Base-by-base conservation (phyloP, 441 rosid genomes). In the Populus hybrid region DNA sequence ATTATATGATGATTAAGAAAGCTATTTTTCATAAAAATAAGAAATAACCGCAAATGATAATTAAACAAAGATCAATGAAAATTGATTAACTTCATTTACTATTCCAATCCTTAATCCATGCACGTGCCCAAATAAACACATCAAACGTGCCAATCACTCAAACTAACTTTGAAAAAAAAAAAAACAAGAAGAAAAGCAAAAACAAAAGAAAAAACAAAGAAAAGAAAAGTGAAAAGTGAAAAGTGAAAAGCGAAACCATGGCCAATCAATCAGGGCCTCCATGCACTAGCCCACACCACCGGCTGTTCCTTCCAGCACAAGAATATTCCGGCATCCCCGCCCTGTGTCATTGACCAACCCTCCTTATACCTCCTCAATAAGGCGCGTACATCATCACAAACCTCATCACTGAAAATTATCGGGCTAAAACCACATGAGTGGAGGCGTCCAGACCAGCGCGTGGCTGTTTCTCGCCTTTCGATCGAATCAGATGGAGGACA, bases 211-310 rank as follows among this genome's bases (percentile, higher is more conserved):
- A 34, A 34, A 34, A 6, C 1, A 34, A 32, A 32, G 12, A 40
- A 10, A 46, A 64, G 16, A 10, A 32, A 40, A 38, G 10, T 28
- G 14, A 10, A 32, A 40, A 38, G 10, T 28, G 14, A 32, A 40
- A 38, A 10, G 32, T 10, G 11, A 40, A 32, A 20, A 14, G 21
- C 21, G 28, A 36, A 59, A 50, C 54, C 38, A 35, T 8, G 66
- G 32, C 1, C 71, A 67, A 70, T 74, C 75, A 35, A 75, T 81
- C 80, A 84, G 11, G 97, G 94, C 82, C 93, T 84, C 98, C 99
- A 95, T 76, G 97, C 95, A 82, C 97, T 91, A 23, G 97, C 93
- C 99, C 99, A 95, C 67, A 94, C 94, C 77, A 91, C 97, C 84
- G 89, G 91, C 84, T 91, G 93, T 32, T 94, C 97, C 85, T 93